Percentiles rank a stretch among this genome's conserved stretches.
Evolutionary conservation across 2,329 filamentous ascomycete species (phyloP).

Genomic region (Pseudogymnoascus sp.): DNA sequence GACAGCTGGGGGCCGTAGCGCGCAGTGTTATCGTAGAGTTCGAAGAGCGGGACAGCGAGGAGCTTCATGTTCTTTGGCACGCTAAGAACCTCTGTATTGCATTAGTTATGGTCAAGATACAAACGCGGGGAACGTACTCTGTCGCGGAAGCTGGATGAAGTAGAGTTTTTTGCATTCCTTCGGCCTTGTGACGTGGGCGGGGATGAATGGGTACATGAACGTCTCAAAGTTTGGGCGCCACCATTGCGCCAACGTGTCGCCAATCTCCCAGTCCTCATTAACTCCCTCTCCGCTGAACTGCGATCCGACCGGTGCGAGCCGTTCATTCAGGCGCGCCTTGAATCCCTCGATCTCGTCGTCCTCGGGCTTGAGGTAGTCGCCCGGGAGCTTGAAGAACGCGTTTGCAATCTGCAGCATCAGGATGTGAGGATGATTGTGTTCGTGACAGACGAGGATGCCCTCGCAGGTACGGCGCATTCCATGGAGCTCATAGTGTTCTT

Average conservation of each 20-base stretch:
- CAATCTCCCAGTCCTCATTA: slow-evolving; percentile 90
- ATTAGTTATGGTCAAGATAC: slow-evolving; percentile 14
- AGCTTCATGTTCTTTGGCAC: slow-evolving; percentile 99
- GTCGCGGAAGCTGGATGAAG: slow-evolving; percentile 88
- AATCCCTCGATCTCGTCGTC: slow-evolving; percentile 95
- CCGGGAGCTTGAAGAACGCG: slow-evolving; percentile 97
- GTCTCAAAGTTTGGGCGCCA: slow-evolving; percentile 99
- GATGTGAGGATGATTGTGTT: slow-evolving; percentile 98
- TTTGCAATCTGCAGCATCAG: slow-evolving; percentile 99
- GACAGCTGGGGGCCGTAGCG: slow-evolving; percentile 94
- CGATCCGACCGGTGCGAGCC: slow-evolving; percentile 84
- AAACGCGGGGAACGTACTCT: slow-evolving; percentile 55
- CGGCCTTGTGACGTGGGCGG: slow-evolving; percentile 87
- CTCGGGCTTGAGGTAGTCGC: slow-evolving; percentile 83
- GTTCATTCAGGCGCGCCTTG: slow-evolving; percentile 85
- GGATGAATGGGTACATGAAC: slow-evolving; percentile 99
- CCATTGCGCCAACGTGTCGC: slow-evolving; percentile 94
- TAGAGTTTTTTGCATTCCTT: slow-evolving; percentile 99
- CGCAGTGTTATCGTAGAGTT: slow-evolving; percentile 95
- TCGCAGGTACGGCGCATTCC: slow-evolving; percentile 98
- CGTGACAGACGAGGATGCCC: slow-evolving; percentile 94
- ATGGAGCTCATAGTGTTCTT: slow-evolving; percentile 86
- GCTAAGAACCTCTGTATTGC: slow-evolving; percentile 70
- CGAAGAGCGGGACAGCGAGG: slow-evolving; percentile 90
- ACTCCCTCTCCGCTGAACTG: slow-evolving; percentile 76